Evolutionary conservation across 176 grass and related monocot species (phyloP), one percentile per base, ranked within the genome.

Genomic region (Lolium perenne): DNA sequence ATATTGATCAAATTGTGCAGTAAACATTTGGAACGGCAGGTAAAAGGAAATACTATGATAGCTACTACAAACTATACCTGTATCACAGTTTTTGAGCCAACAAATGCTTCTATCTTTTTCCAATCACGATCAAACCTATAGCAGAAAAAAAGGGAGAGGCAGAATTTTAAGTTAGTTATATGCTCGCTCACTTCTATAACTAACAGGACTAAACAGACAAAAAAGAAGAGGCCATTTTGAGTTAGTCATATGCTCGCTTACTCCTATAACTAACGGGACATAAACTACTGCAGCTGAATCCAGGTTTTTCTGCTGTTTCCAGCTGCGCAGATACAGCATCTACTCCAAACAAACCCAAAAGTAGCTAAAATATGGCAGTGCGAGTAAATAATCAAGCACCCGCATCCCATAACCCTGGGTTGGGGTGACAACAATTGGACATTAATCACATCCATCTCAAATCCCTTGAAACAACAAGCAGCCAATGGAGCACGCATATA

Each of bases 81-180:
- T 88, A 94, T 97, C n/a, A 90, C 92, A 72, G 94, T 97, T 81
- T 97, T 97, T 10, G 94, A 92, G 56, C 94, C 94, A 88, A 97
- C 86, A 71, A 90, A 97, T 41, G 92, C 87, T 86, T 97, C 89
- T 12, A 97, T 97, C 29, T 94, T 97, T 82, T 94, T 97, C 94
- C 94, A 97, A 83, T 97, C 94, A 82, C 94, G 94, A 80, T 93
- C 94, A 76, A 97, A 97, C 85, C 94, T 97, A 89, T 18, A 77
- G 47, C 17, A 83, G 60, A 18, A 38, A 82, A 87, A 88, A 90
- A 22, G 6, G 58, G 76, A 3, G 2, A 71, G 18, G 32, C 20
- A 29, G 26, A 49, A 84, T 22, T 22, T 65, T 66, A 38, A 10
- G 14, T 32, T 17, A 79, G 7, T 56, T 29, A 13, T 14, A 10